Evolutionary conservation across 257 asterid species (phyloP).

Genomic region (Euphrasia confusa): DNA sequence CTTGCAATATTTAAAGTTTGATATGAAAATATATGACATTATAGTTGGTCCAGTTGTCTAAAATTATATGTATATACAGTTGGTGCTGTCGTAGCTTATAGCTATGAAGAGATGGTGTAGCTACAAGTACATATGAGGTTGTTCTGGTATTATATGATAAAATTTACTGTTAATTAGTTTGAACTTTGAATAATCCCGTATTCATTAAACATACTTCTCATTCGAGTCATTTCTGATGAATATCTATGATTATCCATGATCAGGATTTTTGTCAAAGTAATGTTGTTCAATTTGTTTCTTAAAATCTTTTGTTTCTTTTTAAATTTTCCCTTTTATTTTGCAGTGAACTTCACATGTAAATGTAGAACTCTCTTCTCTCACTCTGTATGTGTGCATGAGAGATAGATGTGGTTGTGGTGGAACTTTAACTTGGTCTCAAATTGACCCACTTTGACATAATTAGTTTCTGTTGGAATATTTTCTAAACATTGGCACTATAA

Average conservation of each 20-base stretch:
- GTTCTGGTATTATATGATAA: neutral
- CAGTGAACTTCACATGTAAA: too few species aligned
- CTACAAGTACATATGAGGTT: neutral
- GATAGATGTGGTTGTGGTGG: neutral
- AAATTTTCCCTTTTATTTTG: too few species aligned
- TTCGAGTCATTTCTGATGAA: neutral
- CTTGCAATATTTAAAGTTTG: neutral
- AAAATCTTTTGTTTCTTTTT: neutral
- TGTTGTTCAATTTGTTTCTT: neutral
- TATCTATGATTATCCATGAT: neutral
- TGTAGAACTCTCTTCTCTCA: too few species aligned
- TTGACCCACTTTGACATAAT: neutral
- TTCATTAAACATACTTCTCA: neutral
- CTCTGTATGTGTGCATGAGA: too few species aligned
- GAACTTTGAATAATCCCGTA: neutral
- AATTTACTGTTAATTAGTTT: neutral
- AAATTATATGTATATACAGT: neutral
- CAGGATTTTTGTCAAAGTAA: neutral
- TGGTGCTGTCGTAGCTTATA: neutral
- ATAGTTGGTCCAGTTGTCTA: neutral
- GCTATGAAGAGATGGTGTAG: neutral
- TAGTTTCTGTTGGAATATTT: neutral
- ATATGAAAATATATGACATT: neutral
- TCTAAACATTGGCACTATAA: neutral
- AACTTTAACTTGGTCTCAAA: neutral